Base-by-base conservation (phyloP, 768 basidiomycete species). In the Suillus decipiens region DNA sequence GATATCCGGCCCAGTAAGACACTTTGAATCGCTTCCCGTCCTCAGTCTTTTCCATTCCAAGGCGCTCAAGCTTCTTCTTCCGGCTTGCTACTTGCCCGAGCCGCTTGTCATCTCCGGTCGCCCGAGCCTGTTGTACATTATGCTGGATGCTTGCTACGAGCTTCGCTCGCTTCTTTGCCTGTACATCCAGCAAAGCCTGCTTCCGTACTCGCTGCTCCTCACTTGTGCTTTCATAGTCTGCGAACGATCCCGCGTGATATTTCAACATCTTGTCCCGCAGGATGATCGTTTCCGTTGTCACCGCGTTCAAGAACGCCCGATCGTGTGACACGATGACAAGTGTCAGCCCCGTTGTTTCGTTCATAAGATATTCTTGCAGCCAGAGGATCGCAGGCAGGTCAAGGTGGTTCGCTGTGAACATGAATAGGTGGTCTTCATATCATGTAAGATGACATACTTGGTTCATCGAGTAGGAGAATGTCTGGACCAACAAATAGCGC, bases 261-360 rank as follows among this genome's bases (percentile, higher is more conserved):
- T 74, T 73, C 3, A 91, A 76, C 11, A 72, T 77, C 62, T 79
- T 76, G 54, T 86, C 76, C 5, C 86, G 81, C 43, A 91, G 78
- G n/a, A 85, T 78, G 37, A 90, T 81, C 0, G 84, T 82, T 68
- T 89, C 86, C 15, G 89, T 83, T 3, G 83, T 83, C 36, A 89
- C 81, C 8, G 77, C 74, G 65, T 88, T 81, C 33, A 86, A 74
- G 67, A 91, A 89, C 24, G 80, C 81, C 48, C 84, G 83, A 70
- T 90, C 89, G 67, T 90, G 89, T 0, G 88, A 84, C 31, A 86
- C 83, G 59, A 90, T 72, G 31, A 90, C 79, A n/a, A 89, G 72
- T 0, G 86, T 87, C 2, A 62, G 42, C 10, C 56, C 64, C 48
- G 80, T 72, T 22, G 70, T 69, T 56, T 78, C 73, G 48, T 74